Base-by-base conservation (phyloP, 73 alveolate species). In the Halteria grandinella region DNA sequence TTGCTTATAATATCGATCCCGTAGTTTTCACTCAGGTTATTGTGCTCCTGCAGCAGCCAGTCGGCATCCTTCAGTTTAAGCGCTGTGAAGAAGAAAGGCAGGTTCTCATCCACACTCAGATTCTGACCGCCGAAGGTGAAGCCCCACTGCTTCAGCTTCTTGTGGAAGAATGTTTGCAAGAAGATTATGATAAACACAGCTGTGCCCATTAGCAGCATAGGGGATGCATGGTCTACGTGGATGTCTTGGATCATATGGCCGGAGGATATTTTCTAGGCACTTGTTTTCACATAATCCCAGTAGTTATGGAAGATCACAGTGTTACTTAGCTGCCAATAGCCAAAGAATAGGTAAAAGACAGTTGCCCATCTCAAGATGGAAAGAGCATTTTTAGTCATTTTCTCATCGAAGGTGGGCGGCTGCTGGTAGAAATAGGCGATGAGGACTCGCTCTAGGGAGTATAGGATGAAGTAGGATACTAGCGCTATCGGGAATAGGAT, bases 321-420 rank as follows among this genome's bases (percentile, higher is more conserved):
- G 69, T 74, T 82, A 11, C 73, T 28, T 14, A 82, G 25, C 81
- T 51, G 44, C 91, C 91, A 82, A 69, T 51, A 82, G 27, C 91
- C 91, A 43, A 82, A 64, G 45, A 31, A 25, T 24, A 54, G 18
- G 39, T 52, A 36, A 50, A 53, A 18, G 11, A 66, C 33, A 0
- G 78, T 40, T 0, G 91, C 91, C 76, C 75, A 82, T 50, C 50
- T 33, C 43, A 86, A 44, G 14, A 75, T 69, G 29, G 43, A 34
- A 0, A 80, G 75, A 23, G 90, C 63, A 33, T 39, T 78, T 32
- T 53, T 69, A 51, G 80, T 81, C 59, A 84, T 48, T 57, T 79
- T 75, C 34, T 79, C 76, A 58, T 86, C 94, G 53, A 63, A 79
- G 43, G 79, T 40, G 14, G 90, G 90, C 32, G 94, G 94, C 37